phyloP scores from a whole-genome alignment of 768 basidiomycete genomes.

The Tulasnella sp. region DNA sequence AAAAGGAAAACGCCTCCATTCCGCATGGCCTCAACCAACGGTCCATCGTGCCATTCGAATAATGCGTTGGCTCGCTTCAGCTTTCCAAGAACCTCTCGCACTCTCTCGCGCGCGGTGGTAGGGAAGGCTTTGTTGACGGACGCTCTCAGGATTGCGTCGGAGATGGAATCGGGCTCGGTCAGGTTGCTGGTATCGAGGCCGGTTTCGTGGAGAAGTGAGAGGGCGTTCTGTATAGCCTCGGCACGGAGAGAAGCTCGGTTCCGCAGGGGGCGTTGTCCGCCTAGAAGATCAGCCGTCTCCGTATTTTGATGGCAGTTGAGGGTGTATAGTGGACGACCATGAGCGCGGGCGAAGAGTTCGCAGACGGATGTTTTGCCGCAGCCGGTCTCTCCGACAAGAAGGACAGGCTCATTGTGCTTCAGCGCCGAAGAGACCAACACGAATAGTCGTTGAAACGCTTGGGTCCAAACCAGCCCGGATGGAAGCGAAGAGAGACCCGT shows the following conservation, averaged over 20 bases:
- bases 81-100: slow-evolving; percentile 52
- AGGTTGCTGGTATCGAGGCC: background rate
- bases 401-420: slow-evolving; percentile 88
- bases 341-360: slow-evolving; percentile 77
- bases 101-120: slow-evolving; percentile 41
- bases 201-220: slow-evolving; percentile 39
- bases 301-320: slow-evolving; percentile 98
- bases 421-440: slow-evolving; percentile 82
- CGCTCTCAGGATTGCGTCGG: slow-evolving; percentile 35
- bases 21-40: slow-evolving; percentile 91
- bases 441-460: slow-evolving; percentile 89
- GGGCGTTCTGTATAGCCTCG: slow-evolving; percentile 45
- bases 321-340: slow-evolving; percentile 61
- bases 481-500: slow-evolving; percentile 53
- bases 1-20: slow-evolving; percentile 83
- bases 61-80: slow-evolving; percentile 66
- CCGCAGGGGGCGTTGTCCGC: slow-evolving; percentile 85
- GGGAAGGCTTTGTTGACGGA: background rate
- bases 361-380: slow-evolving; percentile 98
- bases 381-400: slow-evolving; percentile 96
- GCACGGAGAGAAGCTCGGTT: slow-evolving; percentile 64
- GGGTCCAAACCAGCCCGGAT: slow-evolving; percentile 82
- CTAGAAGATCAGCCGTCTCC: slow-evolving; percentile 95
- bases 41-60: slow-evolving; percentile 97
- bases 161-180: slow-evolving; percentile 38